Evolutionary conservation across 441 rosid species (phyloP).

Genomic region (Syzygium syzygioides): DNA sequence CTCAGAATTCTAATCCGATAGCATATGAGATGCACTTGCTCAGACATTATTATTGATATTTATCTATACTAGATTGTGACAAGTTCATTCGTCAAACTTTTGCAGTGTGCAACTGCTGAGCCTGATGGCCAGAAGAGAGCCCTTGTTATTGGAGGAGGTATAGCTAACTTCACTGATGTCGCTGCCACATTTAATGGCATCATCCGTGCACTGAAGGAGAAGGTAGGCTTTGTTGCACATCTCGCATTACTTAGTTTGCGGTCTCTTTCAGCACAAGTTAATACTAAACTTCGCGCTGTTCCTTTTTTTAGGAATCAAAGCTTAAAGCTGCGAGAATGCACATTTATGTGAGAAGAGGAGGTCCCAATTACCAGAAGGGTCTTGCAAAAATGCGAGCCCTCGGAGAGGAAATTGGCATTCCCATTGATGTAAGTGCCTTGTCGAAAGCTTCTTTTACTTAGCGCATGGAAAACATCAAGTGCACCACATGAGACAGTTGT

Average conservation of each 20-base stretch:
- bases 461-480: not conserved
- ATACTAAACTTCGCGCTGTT: not conserved
- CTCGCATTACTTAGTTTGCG: not conserved
- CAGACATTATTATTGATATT: not conserved
- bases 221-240: conserved; percentile 20
- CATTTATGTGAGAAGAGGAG: conserved; percentile 55
- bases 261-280: not conserved
- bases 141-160: conserved; percentile 68
- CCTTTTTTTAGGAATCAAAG: conserved; percentile 38
- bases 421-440: conserved; percentile 29
- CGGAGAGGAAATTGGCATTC: conserved; percentile 42
- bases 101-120: conserved; percentile 60
- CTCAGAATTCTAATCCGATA: not conserved
- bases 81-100: not conserved
- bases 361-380: conserved; percentile 62
- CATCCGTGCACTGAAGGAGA: conserved; percentile 61
- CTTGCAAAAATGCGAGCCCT: conserved; percentile 45
- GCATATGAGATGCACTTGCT: not conserved
- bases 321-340: conserved; percentile 64
- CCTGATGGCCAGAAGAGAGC: conserved; percentile 61
- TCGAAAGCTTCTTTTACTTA: not conserved
- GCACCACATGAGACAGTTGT: not conserved
- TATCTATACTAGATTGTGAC: not conserved
- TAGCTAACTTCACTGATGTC: conserved; percentile 67
- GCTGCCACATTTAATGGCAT: conserved; percentile 73